These are phyloP conservation scores for Penicillium glabrum DNA, from an alignment of 2,329 filamentous ascomycete species.

Conservation along the genomic window DNA sequence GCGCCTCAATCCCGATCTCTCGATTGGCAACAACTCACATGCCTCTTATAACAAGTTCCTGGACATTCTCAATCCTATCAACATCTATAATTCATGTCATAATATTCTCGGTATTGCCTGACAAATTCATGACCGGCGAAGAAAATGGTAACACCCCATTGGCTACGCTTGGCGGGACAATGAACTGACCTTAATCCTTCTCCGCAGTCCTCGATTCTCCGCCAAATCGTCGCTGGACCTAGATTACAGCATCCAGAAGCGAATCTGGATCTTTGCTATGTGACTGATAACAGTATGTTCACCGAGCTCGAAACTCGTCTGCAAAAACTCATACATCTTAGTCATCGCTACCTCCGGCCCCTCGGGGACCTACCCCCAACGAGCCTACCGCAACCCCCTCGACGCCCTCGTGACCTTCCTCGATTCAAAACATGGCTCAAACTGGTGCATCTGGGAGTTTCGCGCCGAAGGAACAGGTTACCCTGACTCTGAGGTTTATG, in stretches of 20 bases:
- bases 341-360: constrained; percentile 79
- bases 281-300: constrained; percentile 68
- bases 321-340: constrained; percentile 21
- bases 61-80: neutral
- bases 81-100: neutral
- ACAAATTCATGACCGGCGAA: constrained; percentile 6
- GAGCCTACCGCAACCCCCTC: constrained; percentile 90
- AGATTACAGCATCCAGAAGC: constrained; percentile 81
- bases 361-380: constrained; percentile 82
- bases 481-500: constrained; percentile 83
- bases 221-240: constrained; percentile 88
- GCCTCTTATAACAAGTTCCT: neutral
- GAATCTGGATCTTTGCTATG: constrained; percentile 91
- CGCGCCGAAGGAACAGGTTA: constrained; percentile 95
- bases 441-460: constrained; percentile 98
- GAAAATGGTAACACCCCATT: neutral
- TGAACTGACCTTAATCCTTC: neutral
- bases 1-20: constrained; percentile 8
- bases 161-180: neutral
- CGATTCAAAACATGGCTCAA: constrained; percentile 74
- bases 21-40: neutral
- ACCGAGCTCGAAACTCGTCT: neutral
- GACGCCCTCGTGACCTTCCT: constrained; percentile 85
- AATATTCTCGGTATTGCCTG: neutral
- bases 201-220: constrained; percentile 68